These are phyloP conservation scores for Russula brevipes DNA, from an alignment of 768 basidiomycete species.

Conservation along the genomic window DNA sequence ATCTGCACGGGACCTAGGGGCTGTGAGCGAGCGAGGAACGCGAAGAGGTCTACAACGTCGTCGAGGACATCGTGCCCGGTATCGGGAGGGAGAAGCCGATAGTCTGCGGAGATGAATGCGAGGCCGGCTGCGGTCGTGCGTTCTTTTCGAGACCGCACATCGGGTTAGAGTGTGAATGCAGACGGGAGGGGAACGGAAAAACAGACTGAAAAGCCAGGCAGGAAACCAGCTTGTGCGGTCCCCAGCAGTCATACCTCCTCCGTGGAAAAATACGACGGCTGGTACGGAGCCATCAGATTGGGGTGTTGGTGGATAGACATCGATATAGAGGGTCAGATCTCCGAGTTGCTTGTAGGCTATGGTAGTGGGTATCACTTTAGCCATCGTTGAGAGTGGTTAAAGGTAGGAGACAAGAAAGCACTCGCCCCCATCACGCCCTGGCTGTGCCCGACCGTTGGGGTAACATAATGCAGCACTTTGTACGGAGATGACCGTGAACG, in stretches of 20 bases:
- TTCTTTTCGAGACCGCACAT: slow-evolving; percentile 27
- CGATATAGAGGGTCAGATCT: slow-evolving; percentile 29
- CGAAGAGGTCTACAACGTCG: slow-evolving; percentile 54
- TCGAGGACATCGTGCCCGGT: slow-evolving; percentile 53
- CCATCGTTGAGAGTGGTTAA: not conserved
- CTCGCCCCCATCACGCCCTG: not conserved
- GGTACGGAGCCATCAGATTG: slow-evolving; percentile 21
- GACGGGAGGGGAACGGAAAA: not conserved
- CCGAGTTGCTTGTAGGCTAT: slow-evolving; percentile 36
- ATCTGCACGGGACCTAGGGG: slow-evolving; percentile 29
- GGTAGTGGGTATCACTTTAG: slow-evolving; percentile 21
- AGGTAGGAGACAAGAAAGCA: not conserved
- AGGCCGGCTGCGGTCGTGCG: slow-evolving; percentile 45
- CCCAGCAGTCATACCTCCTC: slow-evolving; percentile 59
- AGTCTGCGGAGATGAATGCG: slow-evolving; percentile 59
- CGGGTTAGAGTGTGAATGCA: not conserved
- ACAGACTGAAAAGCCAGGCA: slow-evolving; percentile 53
- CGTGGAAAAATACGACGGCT: slow-evolving; percentile 40
- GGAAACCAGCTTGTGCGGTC: slow-evolving; percentile 60
- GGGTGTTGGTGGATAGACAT: slow-evolving; percentile 39
- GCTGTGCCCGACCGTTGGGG: not conserved
- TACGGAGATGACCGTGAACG: too few species aligned
- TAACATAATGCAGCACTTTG: not conserved
- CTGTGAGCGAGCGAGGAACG: slow-evolving; percentile 36
- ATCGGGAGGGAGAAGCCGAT: slow-evolving; percentile 48